A percentile compares a stretch with the other conserved stretches of the same genome.
Evolutionary conservation across 2,329 filamentous ascomycete species (phyloP).

Genomic region (Elsinoe arachidis): DNA sequence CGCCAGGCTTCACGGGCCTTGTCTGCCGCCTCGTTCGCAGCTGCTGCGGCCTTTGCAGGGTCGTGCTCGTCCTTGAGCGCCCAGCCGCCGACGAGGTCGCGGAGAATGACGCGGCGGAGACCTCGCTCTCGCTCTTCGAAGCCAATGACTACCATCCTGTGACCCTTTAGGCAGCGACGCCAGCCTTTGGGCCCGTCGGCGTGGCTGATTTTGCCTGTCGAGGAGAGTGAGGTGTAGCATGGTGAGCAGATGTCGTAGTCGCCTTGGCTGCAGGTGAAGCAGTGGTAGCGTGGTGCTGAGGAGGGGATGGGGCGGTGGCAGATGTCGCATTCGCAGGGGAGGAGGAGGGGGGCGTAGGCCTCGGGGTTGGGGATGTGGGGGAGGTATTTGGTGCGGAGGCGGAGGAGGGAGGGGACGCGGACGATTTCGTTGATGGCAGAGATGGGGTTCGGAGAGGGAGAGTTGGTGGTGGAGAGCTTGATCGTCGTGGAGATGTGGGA

Average conservation of each 20-base stretch:
- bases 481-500: constrained; percentile 14
- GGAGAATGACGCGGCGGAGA: constrained; percentile 57
- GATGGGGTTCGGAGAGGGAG: constrained; percentile 16
- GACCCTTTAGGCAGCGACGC: constrained; percentile 66
- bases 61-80: constrained; percentile 47
- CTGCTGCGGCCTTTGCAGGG: not conserved
- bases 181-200: constrained; percentile 75
- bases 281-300: constrained; percentile 66
- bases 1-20: constrained; percentile 22
- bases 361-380: constrained; percentile 31
- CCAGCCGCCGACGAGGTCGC: constrained; percentile 69
- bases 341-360: constrained; percentile 45
- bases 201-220: constrained; percentile 54
- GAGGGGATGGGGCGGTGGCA: constrained; percentile 67
- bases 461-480: constrained; percentile 8
- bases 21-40: not conserved
- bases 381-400: constrained; percentile 25
- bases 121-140: constrained; percentile 63
- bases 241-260: constrained; percentile 77
- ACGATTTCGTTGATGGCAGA: constrained; percentile 12
- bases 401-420: constrained; percentile 13
- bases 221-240: constrained; percentile 65
- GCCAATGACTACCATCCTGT: constrained; percentile 74
- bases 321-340: constrained; percentile 69
- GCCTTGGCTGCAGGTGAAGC: constrained; percentile 65